Conservation (phyloP, 768 basidiomycete species). For the Tylopilus intermedius region DNA sequence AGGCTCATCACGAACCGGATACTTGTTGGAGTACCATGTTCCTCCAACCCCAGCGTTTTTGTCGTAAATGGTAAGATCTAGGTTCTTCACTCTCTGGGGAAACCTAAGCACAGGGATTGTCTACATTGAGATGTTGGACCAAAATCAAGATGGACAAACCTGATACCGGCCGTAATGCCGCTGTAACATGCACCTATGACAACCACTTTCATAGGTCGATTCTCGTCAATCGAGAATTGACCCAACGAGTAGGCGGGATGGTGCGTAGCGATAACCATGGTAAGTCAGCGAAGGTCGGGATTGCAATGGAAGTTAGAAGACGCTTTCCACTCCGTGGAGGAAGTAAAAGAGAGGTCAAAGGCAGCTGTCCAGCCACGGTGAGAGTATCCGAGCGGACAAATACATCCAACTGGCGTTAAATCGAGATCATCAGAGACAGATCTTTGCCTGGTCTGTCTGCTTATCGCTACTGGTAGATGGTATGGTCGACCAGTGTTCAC, state of each 20-base stretch:
- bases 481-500: too few relatives aligned
- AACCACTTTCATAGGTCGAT: constrained; percentile 50
- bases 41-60: constrained; percentile 57
- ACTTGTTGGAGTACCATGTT: constrained; percentile 55
- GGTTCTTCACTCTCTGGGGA: constrained; percentile 47
- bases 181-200: constrained; percentile 57
- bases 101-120: constrained; percentile 32
- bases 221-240: constrained; percentile 47
- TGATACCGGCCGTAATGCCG: constrained; percentile 55
- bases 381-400: too few relatives aligned
- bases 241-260: constrained; percentile 28
- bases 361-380: neutral
- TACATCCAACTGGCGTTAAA: neutral
- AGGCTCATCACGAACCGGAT: constrained; percentile 37
- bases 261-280: neutral
- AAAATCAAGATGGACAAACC: constrained; percentile 29
- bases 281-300: too few relatives aligned
- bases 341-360: neutral
- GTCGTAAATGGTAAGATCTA: constrained; percentile 56
- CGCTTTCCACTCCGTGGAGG: neutral
- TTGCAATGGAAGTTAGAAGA: neutral
- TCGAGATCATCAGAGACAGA: neutral
- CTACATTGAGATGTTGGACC: neutral
- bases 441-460: neutral
- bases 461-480: neutral